Evolutionary conservation across 305 asterid species (phyloP), one percentile per base, ranked within the genome.

Genomic region (Striga hermonthica): DNA sequence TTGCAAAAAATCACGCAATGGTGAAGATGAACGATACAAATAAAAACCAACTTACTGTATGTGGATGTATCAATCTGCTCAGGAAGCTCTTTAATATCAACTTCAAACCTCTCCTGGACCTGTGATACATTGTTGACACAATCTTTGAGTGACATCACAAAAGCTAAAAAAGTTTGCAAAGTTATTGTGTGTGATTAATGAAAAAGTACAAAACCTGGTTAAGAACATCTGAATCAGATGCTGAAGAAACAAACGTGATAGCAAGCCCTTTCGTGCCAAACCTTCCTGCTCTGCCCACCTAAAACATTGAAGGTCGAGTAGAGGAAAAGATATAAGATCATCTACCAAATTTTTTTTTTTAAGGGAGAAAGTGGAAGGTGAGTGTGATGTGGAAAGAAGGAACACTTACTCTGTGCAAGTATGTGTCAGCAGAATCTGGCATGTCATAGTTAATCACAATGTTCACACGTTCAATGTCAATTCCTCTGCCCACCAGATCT

Each of bases 211-310:
- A 9, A 16, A 76, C 98, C 90, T 86, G 95, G 74, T 91, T 91
- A 28, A 91, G 90, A 65, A 89, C 95, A 67, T 91, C 98, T 9
- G 98, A 91, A 81, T 91, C 98, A 13, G 96, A 82, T 56, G 95
- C 90, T 47, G 98, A 91, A 4, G 98, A 85, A 62, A 91, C 98
- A 73, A 91, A 91, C 9, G 98, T 91, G 40, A 91, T 91, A 64
- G 96, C 98, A 76, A 91, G 98, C 38, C 98, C 98, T 75, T 91
- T 91, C 66, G 98, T 91, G 12, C 98, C 98, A 69, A 91, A 91
- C 68, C 98, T 81, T 65, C 96, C 98, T 62, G 98, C 98, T 77
- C 96, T 81, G 63, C 98, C 98, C 11, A 91, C 98, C 98, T 77
- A 59, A 5, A 47, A 57, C 76, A 41, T 10, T 49, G 63, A 11